A percentile compares a stretch with the other conserved stretches of the same genome.
phyloP scores from a whole-genome alignment of 2,329 filamentous ascomycete genomes.

The Beauveria medogensis region DNA sequence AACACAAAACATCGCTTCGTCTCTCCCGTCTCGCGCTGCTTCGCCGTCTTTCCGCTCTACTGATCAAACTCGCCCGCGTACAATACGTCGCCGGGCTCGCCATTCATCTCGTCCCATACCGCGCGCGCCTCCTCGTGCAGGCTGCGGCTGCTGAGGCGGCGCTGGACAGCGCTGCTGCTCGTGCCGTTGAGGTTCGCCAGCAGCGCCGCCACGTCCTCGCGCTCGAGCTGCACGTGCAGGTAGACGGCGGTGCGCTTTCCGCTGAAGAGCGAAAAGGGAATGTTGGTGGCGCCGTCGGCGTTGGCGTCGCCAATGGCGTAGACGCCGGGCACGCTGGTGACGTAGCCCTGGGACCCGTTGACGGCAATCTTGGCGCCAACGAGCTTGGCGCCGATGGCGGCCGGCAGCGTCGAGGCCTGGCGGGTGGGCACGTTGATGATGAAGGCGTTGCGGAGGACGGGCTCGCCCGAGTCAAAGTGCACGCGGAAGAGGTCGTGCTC shows the following conservation, averaged over 20 bases:
- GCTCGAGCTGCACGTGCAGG: constrained; percentile 41
- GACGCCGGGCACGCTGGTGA: constrained; percentile 45
- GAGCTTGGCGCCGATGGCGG: constrained; percentile 38
- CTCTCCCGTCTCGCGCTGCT: not conserved
- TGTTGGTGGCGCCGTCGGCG: constrained; percentile 50
- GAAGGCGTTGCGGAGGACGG: constrained; percentile 42
- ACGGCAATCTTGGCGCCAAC: constrained; percentile 35
- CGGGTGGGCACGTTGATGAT: constrained; percentile 39
- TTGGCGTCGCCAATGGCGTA: constrained; percentile 55
- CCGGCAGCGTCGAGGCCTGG: constrained; percentile 40
- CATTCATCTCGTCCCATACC: constrained; percentile 41
- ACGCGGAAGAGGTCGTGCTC: constrained; percentile 50
- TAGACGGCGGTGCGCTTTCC: constrained; percentile 52
- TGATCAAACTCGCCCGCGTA: constrained; percentile 36
- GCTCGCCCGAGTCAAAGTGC: constrained; percentile 38
- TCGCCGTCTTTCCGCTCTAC: constrained; percentile 14
- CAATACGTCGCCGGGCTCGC: constrained; percentile 31
- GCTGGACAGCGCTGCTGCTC: not conserved
- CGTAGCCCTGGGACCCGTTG: constrained; percentile 31
- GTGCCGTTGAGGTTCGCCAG: constrained; percentile 20
- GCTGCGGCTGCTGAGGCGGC: constrained; percentile 18
- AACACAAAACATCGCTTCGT: not conserved
- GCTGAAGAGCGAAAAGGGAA: constrained; percentile 51
- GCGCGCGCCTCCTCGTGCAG: constrained; percentile 28
- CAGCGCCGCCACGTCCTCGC: constrained; percentile 29